Base-by-base conservation (phyloP, 2,329 filamentous ascomycete species). In the Ambrosiella xylebori region DNA sequence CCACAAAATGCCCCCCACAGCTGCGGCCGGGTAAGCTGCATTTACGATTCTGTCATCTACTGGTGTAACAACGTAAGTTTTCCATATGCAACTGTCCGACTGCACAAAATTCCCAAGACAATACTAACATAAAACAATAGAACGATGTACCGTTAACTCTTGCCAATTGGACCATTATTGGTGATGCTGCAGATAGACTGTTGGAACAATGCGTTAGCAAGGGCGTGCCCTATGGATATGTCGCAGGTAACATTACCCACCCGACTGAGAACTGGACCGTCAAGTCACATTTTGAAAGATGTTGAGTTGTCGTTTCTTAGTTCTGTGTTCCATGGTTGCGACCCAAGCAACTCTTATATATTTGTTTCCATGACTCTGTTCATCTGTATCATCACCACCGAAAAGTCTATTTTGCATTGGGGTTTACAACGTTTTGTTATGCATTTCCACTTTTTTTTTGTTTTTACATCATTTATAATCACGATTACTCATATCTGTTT, bases 31-130 rank as follows among this genome's bases (percentile, higher is more conserved):
- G 27, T 59, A 8, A 53, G 53, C 54, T 59, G 58, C 47, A 44
- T 40, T 15, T 56, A 59, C 17, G 53, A 56, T 19, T 49, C 53
- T 3, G 53, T 38, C 13, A 44, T 59, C 12, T 57, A 59, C 45
- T 59, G 58, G 58, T 59, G 58, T 37, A 59, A 59, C 45, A 56
- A 56, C 35, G 58, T 59, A 36, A 41, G 58, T 52, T 36, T 13
- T 12, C 12, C 37, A 41, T 51, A 11, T 35, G 3, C n/a, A n/a
- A 27, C 7, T 51, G 13, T 51, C 3, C 17, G 35, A 51, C 49
- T 12, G 13, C 12, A 5, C 35, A 11, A 11, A 51, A 51, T 8
- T 15, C 15, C 11, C 3, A 40, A 19, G 15, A 27, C 13, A 52
- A 27, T 52, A 55, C 41, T 39, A 41, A 8, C 17, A 27, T 50